Evolutionary conservation across 2,329 filamentous ascomycete species (phyloP), one percentile per base, ranked within the genome.

Genomic region (Scytalidium sp.): DNA sequence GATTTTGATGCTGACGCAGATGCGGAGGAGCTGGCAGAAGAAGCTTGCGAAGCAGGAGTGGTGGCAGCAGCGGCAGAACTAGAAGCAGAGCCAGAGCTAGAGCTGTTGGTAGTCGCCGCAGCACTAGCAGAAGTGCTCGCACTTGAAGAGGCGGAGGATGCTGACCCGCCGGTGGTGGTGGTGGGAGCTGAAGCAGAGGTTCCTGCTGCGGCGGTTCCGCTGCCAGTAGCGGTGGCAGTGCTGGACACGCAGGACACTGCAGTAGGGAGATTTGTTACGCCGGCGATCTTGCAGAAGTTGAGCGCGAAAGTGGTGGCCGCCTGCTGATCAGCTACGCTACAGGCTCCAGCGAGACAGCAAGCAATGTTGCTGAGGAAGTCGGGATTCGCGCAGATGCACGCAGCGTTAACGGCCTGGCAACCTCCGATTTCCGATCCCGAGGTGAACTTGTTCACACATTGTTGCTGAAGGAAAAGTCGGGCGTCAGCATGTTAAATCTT

Each of bases 311-410:
- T 20, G 25, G 64, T 59, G 3, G 68, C 62, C 6, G 46, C 29
- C 29, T 54, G 41, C 53, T 79, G 72, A n/a, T 76, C 72, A 0
- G 58, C 57, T 0, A 57, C 20, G 25, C 58, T 56, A 61, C 79
- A 81, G n/a, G 63, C 60, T 2, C 57, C 56, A 17, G 67, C 60
- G 19, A 82, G 64, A 56, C 79, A 82, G 64, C 76, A 79, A 41
- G 73, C 63, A 51, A 81, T 75, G 47, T 61, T 60, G 43, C 52
- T 59, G 48, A 82, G 60, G 68, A 81, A 81, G 17, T 62, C 58
- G 10, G 60, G 53, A 52, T 67, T 65, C 6, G 58, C 60, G 59
- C 79, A 81, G 55, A 80, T 78, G 57, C 79, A 81, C 29, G 62
- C 57, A 50, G 73, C 64, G 49, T 79, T 69, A 19, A 74, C n/a